Base-by-base conservation (phyloP, 2,329 filamentous ascomycete species). In the Blumeriella jaapii region DNA sequence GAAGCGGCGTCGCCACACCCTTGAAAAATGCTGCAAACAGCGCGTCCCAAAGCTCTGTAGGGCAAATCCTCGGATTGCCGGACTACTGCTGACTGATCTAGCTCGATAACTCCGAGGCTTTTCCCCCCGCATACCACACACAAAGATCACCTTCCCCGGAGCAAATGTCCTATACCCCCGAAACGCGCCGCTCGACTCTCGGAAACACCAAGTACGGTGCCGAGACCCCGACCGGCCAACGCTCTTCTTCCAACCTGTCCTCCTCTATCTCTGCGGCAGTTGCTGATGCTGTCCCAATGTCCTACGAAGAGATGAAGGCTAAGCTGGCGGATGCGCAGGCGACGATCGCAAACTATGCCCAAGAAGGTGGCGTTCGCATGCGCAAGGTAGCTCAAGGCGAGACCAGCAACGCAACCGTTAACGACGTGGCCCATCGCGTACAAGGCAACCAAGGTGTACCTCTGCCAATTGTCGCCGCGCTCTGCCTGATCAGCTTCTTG, bases 401-500 rank as follows among this genome's bases (percentile, higher is more conserved):
- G 68, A 57, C 63, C 60, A 55, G 50, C 57, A 34, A 57, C 54
- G 29, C 64, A 58, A 44, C 65, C 61, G 59, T 63, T 63, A 49
- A 51, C 42, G 65, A 64, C 42, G 67, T 64, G 55, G 68, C 62
- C 48, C 71, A 59, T 57, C 77, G 61, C 47, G 76, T 52, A 10
- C 51, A 52, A 35, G 32, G 17, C 7, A 34, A 37, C 13, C 49
- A 86, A 50, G 89, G 91, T 14, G 89, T 98, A 3, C 78, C 91
- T 1, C 74, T 98, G 31, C 80, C 89, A 58, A 73, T 89, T 44
- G 83, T 83, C 28, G 89, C 91, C 14, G 66, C 75, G 14, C 65
- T 98, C 27, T 95, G 87, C 57, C 66, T 98, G 52, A 52, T 93
- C 45, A 87, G 84, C 66, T 98, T 98, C 65, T 62, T 98, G 55